Conservation (phyloP, 768 basidiomycete genomes). For the Pholiota molesta region DNA sequence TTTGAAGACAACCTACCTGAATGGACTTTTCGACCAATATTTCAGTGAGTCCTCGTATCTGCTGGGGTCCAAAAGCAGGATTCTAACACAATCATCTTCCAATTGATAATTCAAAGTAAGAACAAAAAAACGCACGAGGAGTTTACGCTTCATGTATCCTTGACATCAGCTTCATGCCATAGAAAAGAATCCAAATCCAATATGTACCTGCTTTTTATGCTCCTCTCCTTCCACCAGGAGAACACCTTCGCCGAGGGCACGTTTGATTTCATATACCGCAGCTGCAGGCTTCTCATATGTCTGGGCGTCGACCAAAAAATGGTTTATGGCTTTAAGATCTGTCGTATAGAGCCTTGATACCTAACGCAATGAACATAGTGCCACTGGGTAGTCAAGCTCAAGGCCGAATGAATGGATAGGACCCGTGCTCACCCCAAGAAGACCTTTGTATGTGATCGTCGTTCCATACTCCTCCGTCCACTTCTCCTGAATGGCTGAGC, state of each 20-base stretch:
- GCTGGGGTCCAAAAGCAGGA: constrained; percentile 63
- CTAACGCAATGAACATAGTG: background rate
- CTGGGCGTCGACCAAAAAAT: constrained; percentile 57
- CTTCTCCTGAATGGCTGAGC: background rate
- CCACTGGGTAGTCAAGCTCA: no score
- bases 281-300: constrained; percentile 57
- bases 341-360: constrained; percentile 47
- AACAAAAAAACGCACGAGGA: constrained; percentile 34
- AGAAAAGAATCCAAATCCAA: background rate
- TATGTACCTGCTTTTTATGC: constrained; percentile 44
- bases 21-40: constrained; percentile 57
- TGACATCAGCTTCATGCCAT: background rate
- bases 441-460: constrained; percentile 43
- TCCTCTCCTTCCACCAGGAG: constrained; percentile 48
- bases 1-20: constrained; percentile 33
- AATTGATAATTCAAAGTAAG: no score
- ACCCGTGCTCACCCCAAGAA: constrained; percentile 37
- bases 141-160: constrained; percentile 34
- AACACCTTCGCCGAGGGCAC: constrained; percentile 49
- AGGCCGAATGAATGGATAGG: background rate
- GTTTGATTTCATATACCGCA: constrained; percentile 36
- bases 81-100: constrained; percentile 40
- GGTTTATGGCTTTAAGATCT: constrained; percentile 63
- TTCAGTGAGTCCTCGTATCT: constrained; percentile 55
- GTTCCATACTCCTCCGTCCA: constrained; percentile 3